phyloP scores from a whole-genome alignment of 352 stramenopile species.

The Globisporangium canariense region DNA sequence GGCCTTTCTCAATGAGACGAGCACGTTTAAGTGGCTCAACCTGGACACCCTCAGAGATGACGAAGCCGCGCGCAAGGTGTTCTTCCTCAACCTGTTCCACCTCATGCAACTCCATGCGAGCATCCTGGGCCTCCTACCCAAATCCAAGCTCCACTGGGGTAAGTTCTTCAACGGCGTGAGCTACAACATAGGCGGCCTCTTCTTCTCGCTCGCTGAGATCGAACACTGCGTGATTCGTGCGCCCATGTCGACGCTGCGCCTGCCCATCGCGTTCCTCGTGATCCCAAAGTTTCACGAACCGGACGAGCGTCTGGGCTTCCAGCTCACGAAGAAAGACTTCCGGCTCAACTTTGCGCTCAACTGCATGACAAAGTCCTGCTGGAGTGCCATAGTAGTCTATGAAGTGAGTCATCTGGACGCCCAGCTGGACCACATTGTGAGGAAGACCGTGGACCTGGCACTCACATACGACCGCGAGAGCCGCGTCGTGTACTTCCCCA shows the following conservation, averaged over 20 bases:
- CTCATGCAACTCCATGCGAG: constrained; percentile 41
- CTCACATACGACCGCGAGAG: constrained; percentile 48
- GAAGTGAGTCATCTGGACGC: constrained; percentile 47
- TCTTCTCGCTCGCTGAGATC: constrained; percentile 53
- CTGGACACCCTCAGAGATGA: constrained; percentile 18
- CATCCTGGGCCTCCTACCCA: constrained; percentile 40
- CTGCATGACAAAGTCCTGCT: constrained; percentile 52
- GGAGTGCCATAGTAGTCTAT: constrained; percentile 42
- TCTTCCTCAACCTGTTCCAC: constrained; percentile 64
- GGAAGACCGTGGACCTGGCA: constrained; percentile 25
- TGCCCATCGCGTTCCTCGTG: constrained; percentile 40
- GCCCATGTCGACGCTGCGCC: constrained; percentile 32
- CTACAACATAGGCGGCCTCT: constrained; percentile 43
- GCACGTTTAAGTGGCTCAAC: constrained; percentile 30
- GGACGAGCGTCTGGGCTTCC: constrained; percentile 25
- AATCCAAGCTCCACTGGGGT: constrained; percentile 46
- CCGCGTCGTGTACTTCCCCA: constrained; percentile 43
- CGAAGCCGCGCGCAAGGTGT: constrained; percentile 30
- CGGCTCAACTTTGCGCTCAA: constrained; percentile 63
- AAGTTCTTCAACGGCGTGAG: constrained; percentile 59
- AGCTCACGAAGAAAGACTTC: constrained; percentile 35
- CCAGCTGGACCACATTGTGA: constrained; percentile 35
- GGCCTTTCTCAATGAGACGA: constrained; percentile 31
- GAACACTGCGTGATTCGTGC: constrained; percentile 51
- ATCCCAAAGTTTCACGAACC: constrained; percentile 34